Conservation (phyloP, 2,329 filamentous ascomycete species). For the Venturia pyrina region DNA sequence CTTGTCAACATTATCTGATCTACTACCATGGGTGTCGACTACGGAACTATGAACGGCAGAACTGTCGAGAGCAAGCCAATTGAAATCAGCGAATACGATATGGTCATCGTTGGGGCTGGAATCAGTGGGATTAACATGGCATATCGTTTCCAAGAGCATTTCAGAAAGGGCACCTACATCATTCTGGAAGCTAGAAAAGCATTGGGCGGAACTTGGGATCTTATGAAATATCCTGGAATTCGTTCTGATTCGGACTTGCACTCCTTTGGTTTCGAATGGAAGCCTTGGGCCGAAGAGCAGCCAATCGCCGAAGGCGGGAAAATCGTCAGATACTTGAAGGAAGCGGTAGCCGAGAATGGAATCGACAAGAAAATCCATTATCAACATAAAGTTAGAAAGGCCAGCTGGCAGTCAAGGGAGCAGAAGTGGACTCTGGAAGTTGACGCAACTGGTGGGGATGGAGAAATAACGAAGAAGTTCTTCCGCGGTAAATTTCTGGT, state of each 20-base stretch:
- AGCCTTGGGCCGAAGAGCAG: constrained; percentile 49
- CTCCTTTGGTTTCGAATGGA: constrained; percentile 55
- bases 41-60: background rate
- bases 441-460: constrained; percentile 21
- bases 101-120: constrained; percentile 60
- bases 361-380: constrained; percentile 38
- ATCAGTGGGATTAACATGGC: constrained; percentile 67
- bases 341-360: constrained; percentile 32
- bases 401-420: constrained; percentile 36
- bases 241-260: constrained; percentile 40
- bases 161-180: constrained; percentile 48
- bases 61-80: background rate
- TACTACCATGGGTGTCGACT: background rate
- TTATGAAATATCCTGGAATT: constrained; percentile 60
- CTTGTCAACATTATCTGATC: background rate
- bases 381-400: constrained; percentile 30
- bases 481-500: constrained; percentile 41
- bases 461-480: constrained; percentile 22
- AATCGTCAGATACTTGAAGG: constrained; percentile 35
- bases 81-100: constrained; percentile 25
- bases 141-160: constrained; percentile 53
- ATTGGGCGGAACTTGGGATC: constrained; percentile 68
- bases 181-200: constrained; percentile 59
- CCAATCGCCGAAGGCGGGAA: constrained; percentile 35
- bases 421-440: constrained; percentile 38